These are phyloP conservation scores for Dunaliella primolecta DNA, from an alignment of 139 green algal genomes.

Conservation along the genomic window DNA sequence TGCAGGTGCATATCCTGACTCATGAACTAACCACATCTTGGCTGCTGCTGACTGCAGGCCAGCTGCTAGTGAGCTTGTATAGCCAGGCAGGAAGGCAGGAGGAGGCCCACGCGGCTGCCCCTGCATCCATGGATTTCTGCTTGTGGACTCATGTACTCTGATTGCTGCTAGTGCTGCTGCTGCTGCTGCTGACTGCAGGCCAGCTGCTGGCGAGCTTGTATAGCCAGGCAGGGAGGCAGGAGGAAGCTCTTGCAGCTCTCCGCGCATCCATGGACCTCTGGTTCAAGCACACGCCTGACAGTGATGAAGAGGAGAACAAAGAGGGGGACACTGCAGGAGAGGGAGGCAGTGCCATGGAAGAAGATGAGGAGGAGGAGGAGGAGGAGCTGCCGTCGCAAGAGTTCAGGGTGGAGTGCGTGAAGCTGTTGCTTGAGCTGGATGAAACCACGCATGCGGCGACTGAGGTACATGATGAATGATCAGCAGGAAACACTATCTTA, in stretches of 20 bases:
- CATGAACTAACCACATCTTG: no score
- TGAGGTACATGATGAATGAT: no score
- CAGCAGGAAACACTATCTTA: no score
- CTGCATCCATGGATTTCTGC: slow-evolving; percentile 69
- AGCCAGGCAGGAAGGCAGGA: slow-evolving; percentile 43
- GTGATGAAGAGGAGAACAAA: slow-evolving; percentile 22
- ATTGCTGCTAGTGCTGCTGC: no score
- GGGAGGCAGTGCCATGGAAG: not conserved
- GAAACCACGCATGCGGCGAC: slow-evolving; percentile 57
- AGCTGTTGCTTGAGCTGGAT: slow-evolving; percentile 87
- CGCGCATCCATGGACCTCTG: slow-evolving; percentile 69
- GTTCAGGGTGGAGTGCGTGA: slow-evolving; percentile 81
- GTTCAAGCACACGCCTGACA: slow-evolving; percentile 38
- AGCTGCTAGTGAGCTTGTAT: slow-evolving; percentile 59
- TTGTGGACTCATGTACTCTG: no score
- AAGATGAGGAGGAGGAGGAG: slow-evolving; percentile 32
- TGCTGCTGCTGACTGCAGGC: slow-evolving; percentile 21
- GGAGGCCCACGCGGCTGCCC: slow-evolving; percentile 61
- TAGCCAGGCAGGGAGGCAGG: slow-evolving; percentile 34
- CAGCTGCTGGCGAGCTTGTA: slow-evolving; percentile 62
- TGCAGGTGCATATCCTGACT: no score
- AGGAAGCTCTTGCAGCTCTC: slow-evolving; percentile 65
- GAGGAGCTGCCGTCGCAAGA: slow-evolving; percentile 63
- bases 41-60: slow-evolving; percentile 26
- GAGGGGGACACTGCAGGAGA: slow-evolving; percentile 16